These are phyloP conservation scores for Homolaphlyctis polyrhiza DNA, from an alignment of 371 early-diverging fungal genomes.

Conservation along the genomic window DNA sequence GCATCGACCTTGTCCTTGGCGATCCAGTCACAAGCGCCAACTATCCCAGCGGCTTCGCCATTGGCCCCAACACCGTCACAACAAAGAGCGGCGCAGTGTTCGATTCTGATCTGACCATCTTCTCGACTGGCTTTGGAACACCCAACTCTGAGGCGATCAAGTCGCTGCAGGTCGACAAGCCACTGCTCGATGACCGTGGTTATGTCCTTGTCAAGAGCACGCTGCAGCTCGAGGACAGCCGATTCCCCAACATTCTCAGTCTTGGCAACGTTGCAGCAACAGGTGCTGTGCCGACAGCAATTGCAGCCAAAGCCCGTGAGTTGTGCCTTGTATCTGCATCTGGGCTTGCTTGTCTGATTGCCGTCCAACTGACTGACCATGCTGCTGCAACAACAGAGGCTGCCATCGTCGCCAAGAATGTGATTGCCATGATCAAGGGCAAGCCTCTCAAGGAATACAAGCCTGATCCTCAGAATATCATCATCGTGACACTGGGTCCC, in stretches of 20 bases:
- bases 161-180: not conserved
- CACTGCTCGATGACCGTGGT: constrained; percentile 34
- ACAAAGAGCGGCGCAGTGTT: constrained; percentile 3
- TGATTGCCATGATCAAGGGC: not conserved
- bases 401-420: not conserved
- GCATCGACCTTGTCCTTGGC: not conserved
- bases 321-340: too few relatives aligned
- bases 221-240: constrained; percentile 58
- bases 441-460: not conserved
- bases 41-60: not conserved
- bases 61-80: constrained; percentile 31
- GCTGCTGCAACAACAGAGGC: not conserved
- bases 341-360: not conserved
- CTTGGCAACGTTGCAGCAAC: constrained; percentile 51
- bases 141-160: constrained; percentile 50
- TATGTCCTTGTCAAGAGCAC: constrained; percentile 54
- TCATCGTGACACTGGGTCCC: not conserved
- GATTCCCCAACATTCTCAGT: constrained; percentile 60
- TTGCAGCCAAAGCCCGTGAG: not conserved
- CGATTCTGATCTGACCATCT: constrained; percentile 1
- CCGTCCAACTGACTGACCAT: not conserved
- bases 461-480: not conserved
- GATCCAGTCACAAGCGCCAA: not conserved
- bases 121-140: constrained; percentile 45
- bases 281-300: not conserved